Evolutionary conservation across 306 rosid species (phyloP).

Genomic region (Ziziphus jujuba): DNA sequence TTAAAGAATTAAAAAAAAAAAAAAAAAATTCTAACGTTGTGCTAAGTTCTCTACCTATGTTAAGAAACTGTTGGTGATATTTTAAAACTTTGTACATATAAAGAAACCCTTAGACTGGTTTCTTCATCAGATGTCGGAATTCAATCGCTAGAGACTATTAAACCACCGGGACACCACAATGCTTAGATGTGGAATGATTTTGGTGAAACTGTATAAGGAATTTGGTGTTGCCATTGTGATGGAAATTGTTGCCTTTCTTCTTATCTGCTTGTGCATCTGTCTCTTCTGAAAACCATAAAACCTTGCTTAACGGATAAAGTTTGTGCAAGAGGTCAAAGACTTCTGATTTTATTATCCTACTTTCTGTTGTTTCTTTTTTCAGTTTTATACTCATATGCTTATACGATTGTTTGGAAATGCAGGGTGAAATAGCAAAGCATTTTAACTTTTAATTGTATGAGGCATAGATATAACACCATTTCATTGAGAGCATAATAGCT

Average conservation of each 20-base stretch:
- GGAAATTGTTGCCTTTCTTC: background rate
- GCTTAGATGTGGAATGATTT: background rate
- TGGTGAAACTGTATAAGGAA: background rate
- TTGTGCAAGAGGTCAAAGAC: background rate
- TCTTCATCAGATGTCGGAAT: constrained; percentile 24
- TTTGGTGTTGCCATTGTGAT: background rate
- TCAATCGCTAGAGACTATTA: constrained; percentile 1
- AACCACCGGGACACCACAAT: background rate
- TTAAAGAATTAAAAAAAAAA: too few relatives aligned
- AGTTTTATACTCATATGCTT: background rate
- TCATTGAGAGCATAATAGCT: too few relatives aligned
- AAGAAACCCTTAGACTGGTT: background rate
- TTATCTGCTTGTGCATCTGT: constrained; percentile 6
- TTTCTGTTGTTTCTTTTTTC: background rate
- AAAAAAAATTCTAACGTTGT: constrained; percentile 10
- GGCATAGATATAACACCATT: too few relatives aligned
- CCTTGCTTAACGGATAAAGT: background rate
- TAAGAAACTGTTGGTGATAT: background rate
- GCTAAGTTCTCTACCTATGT: constrained; percentile 14
- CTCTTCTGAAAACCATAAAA: background rate
- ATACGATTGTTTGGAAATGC: background rate
- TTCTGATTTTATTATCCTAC: background rate
- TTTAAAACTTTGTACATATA: too few relatives aligned
- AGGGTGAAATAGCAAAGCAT: background rate
- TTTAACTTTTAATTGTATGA: background rate